These are phyloP conservation scores for Silene vulgaris DNA, from an alignment of 179 eudicot genomes.

Conservation along the genomic window DNA sequence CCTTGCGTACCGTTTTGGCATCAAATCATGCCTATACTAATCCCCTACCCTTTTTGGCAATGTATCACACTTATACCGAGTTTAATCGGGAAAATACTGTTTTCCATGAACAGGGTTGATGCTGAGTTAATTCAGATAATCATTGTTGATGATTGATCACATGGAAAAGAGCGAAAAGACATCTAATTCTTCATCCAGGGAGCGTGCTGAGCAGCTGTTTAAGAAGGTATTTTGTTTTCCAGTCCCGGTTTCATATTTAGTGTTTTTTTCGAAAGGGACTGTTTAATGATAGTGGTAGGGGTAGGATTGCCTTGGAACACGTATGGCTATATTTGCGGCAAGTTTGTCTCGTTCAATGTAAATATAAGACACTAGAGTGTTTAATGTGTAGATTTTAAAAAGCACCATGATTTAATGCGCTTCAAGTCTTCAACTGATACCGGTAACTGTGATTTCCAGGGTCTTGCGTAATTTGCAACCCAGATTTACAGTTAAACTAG, in stretches of 20 bases:
- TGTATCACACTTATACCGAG: background rate
- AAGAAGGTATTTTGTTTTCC: conserved; percentile 46
- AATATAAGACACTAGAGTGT: too few species aligned
- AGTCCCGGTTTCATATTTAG: background rate
- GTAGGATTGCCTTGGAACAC: background rate
- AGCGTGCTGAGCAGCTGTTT: conserved; percentile 54
- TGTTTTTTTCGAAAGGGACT: too few species aligned
- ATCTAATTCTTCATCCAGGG: conserved; percentile 42
- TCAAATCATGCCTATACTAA: background rate
- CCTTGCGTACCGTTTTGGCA: background rate
- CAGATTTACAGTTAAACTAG: background rate
- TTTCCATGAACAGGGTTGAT: conserved; percentile 31
- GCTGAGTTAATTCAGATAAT: conserved; percentile 22
- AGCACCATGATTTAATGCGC: background rate
- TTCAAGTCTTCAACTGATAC: too few species aligned
- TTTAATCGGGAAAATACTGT: conserved; percentile 8
- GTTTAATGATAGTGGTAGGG: background rate
- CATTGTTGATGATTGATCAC: conserved; percentile 40
- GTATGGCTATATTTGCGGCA: background rate
- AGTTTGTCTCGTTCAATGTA: too few species aligned
- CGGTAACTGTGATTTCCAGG: background rate
- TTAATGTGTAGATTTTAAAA: background rate
- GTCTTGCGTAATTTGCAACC: background rate
- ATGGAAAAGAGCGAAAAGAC: conserved; percentile 69
- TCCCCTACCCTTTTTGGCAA: background rate